phyloP scores from a whole-genome alignment of 139 green algal genomes.

The Gonium pectorale region DNA sequence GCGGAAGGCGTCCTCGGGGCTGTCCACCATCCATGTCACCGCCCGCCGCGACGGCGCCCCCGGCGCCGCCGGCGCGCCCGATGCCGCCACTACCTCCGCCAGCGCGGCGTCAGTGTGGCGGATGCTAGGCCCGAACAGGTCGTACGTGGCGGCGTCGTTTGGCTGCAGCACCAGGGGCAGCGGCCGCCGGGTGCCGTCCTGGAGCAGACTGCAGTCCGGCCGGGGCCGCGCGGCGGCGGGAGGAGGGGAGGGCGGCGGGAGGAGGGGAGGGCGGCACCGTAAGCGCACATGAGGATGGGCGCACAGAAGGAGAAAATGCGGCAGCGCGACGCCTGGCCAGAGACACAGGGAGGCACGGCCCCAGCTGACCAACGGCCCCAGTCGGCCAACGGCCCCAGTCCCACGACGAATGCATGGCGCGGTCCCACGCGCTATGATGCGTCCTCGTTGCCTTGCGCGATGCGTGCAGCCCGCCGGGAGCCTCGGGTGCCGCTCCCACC shows the following conservation, averaged over 20 bases:
- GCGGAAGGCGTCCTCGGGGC: background rate
- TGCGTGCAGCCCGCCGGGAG: no score
- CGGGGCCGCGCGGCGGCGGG: no score
- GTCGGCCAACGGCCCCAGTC: no score
- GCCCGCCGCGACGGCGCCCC: background rate
- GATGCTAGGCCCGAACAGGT: slow-evolving; percentile 16
- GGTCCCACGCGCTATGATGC: no score
- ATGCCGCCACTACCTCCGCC: background rate
- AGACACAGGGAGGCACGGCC: no score
- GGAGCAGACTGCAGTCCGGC: background rate
- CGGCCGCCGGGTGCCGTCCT: background rate
- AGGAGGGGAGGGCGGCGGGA: background rate
- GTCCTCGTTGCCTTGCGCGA: no score
- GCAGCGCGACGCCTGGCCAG: no score
- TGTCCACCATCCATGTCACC: slow-evolving; percentile 20
- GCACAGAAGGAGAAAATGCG: no score
- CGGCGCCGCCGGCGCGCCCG: background rate
- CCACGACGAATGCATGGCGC: no score
- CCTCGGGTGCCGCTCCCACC: no score
- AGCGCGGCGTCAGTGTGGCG: background rate
- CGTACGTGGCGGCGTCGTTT: background rate
- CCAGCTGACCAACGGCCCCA: no score
- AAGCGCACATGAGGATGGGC: no score
- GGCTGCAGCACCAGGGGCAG: background rate
- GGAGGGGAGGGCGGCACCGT: background rate